phyloP scores from a whole-genome alignment of 257 asterid species.

The Solanum tacnaense region DNA sequence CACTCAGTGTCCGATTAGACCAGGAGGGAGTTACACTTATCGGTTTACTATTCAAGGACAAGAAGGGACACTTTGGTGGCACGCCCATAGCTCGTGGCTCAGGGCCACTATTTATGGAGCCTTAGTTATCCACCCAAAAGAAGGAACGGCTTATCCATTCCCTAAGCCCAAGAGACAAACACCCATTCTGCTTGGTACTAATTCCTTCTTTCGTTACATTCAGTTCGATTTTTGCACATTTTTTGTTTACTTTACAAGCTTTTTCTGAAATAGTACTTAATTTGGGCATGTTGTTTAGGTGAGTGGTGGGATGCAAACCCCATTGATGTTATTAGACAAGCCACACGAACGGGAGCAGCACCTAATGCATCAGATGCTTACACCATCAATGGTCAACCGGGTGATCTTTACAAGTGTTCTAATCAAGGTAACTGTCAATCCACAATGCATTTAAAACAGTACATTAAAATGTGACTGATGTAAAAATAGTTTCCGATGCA shows the following conservation, averaged over 20 bases:
- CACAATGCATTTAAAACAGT: not conserved
- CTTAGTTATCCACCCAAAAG: conserved; percentile 52
- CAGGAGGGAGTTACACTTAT: conserved; percentile 70
- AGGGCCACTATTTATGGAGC: conserved; percentile 92
- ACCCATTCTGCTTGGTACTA: conserved; percentile 62
- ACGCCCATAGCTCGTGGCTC: conserved; percentile 96
- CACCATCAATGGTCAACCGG: conserved; percentile 95
- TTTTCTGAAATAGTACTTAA: not conserved
- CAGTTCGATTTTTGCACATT: not conserved
- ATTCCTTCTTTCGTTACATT: not conserved
- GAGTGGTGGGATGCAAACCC: conserved; percentile 98
- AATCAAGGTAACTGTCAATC: conserved; percentile 28
- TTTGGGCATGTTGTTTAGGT: conserved; percentile 33
- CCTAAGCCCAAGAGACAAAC: conserved; percentile 65
- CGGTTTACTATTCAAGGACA: conserved; percentile 78
- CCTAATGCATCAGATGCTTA: conserved; percentile 79
- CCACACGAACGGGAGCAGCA: conserved; percentile 67
- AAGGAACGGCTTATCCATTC: conserved; percentile 65
- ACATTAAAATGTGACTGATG: not conserved
- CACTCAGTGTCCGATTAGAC: conserved; percentile 84
- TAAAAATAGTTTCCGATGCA: not conserved
- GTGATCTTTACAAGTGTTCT: conserved; percentile 86
- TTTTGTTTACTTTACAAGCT: not conserved
- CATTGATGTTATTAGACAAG: conserved; percentile 61
- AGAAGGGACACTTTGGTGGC: conserved; percentile 97